phyloP scores from a whole-genome alignment of 306 rosid species.

The Pyrus pyrifolia region DNA sequence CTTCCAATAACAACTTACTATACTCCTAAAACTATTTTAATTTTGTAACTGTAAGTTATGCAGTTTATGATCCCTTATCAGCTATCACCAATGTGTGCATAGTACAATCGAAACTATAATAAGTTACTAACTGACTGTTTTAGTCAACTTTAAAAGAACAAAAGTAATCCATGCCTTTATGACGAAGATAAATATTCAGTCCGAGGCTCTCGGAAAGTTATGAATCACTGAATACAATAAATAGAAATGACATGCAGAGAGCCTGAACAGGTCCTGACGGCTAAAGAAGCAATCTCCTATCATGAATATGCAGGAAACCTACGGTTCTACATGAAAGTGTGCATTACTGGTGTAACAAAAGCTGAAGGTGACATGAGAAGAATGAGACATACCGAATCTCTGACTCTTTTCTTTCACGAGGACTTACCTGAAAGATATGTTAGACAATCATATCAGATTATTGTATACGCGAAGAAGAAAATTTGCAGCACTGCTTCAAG shows the following conservation, averaged over 20 bases:
- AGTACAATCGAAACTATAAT: not conserved
- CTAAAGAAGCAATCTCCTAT: not conserved
- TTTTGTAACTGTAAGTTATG: not conserved
- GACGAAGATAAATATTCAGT: not conserved
- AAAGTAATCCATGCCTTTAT: not conserved
- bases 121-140: not conserved
- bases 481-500: slow-evolving; percentile 2
- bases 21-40: not conserved
- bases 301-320: not conserved
- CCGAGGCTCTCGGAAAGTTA: not conserved
- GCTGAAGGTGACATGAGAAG: not conserved
- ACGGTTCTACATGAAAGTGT: not conserved
- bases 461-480: slow-evolving; percentile 9
- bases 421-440: slow-evolving; percentile 48
- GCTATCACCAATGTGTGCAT: not conserved
- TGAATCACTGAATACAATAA: not conserved
- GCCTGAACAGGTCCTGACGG: not conserved
- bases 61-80: not conserved
- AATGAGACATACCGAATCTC: slow-evolving; percentile 68
- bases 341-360: not conserved
- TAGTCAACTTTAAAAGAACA: not conserved
- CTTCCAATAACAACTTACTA: not conserved
- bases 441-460: slow-evolving; percentile 7
- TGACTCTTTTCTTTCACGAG: slow-evolving; percentile 91
- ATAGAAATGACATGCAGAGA: not conserved